Conservation (phyloP, 306 rosid genomes). For the Mimosa pudica region DNA sequence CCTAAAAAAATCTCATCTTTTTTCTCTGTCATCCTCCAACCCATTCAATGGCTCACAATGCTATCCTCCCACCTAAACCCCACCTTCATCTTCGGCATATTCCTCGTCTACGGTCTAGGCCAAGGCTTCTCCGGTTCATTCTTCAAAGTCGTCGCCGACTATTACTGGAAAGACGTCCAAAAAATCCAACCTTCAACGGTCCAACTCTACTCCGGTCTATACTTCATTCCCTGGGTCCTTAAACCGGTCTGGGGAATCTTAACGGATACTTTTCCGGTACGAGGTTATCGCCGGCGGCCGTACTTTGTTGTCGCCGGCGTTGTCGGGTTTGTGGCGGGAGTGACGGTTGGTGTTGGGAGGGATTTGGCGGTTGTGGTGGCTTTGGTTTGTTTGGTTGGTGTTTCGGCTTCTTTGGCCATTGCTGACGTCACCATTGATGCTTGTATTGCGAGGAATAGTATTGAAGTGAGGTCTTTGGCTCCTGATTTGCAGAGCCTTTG, state of each 20-base stretch:
- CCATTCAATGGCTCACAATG: slow-evolving; percentile 53
- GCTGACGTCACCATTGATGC: slow-evolving; percentile 82
- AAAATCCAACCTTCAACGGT: slow-evolving; percentile 60
- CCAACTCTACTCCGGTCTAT: slow-evolving; percentile 58
- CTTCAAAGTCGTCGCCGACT: slow-evolving; percentile 64
- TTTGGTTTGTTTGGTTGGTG: slow-evolving; percentile 51
- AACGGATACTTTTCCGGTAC: slow-evolving; percentile 60
- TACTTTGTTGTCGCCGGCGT: slow-evolving; percentile 57
- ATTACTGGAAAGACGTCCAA: slow-evolving; percentile 83
- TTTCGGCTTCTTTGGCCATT: slow-evolving; percentile 59
- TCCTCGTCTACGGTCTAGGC: slow-evolving; percentile 59
- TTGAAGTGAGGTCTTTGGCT: slow-evolving; percentile 56
- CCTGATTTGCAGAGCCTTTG: slow-evolving; percentile 74
- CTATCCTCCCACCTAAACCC: slow-evolving; percentile 51
- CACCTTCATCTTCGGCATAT: slow-evolving; percentile 49
- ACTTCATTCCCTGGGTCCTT: slow-evolving; percentile 70
- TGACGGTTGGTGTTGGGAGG: slow-evolving; percentile 31
- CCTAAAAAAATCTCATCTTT: not conserved
- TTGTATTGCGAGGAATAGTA: slow-evolving; percentile 71
- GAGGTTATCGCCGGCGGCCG: slow-evolving; percentile 59
- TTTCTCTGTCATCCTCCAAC: slow-evolving; percentile 33
- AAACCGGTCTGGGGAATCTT: slow-evolving; percentile 78
- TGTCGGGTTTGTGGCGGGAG: slow-evolving; percentile 44
- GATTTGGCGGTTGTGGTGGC: slow-evolving; percentile 40
- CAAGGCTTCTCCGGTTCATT: slow-evolving; percentile 67